Conservation (phyloP, 2,329 filamentous ascomycete genomes). For the Aureobasidium pullulans region DNA sequence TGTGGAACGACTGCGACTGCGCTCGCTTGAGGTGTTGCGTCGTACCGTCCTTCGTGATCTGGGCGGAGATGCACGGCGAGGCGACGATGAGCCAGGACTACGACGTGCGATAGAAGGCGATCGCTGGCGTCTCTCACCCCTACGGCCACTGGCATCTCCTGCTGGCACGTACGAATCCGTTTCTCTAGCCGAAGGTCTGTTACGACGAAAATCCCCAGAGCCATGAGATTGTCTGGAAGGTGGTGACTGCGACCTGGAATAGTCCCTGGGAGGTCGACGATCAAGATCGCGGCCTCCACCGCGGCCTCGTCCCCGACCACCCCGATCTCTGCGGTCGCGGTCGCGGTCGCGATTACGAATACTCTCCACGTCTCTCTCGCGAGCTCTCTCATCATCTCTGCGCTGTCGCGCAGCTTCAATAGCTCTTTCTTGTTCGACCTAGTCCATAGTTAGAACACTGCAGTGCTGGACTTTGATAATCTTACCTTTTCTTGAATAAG, state of each 20-base stretch:
- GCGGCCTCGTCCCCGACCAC: constrained; percentile 33
- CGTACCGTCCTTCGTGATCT: constrained; percentile 1
- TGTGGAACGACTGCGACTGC: constrained; percentile 13
- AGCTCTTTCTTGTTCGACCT: constrained; percentile 77
- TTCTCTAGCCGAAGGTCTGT: constrained; percentile 40
- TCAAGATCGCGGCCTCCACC: constrained; percentile 44
- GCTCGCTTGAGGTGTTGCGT: constrained; percentile 8
- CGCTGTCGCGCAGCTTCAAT: constrained; percentile 66
- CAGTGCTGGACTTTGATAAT: background rate
- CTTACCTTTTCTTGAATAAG: constrained; percentile 87
- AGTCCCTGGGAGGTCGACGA: constrained; percentile 38
- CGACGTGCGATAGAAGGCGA: constrained; percentile 11
- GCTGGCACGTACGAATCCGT: constrained; percentile 52
- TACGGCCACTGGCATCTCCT: constrained; percentile 24
- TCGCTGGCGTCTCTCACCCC: constrained; percentile 14
- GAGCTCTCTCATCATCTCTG: constrained; percentile 62
- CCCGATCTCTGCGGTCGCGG: constrained; percentile 44
- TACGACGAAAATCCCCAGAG: constrained; percentile 36
- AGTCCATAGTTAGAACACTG: background rate
- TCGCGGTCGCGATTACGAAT: constrained; percentile 63
- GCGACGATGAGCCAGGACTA: constrained; percentile 13
- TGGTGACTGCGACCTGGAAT: constrained; percentile 40
- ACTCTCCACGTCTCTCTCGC: constrained; percentile 63
- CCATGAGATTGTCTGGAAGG: constrained; percentile 43
- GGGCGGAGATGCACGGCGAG: background rate